Evolutionary conservation across 208 protist genomes (phyloP), one percentile per base, ranked within the genome.

Genomic region (Acanthamoeba lenticulata): DNA sequence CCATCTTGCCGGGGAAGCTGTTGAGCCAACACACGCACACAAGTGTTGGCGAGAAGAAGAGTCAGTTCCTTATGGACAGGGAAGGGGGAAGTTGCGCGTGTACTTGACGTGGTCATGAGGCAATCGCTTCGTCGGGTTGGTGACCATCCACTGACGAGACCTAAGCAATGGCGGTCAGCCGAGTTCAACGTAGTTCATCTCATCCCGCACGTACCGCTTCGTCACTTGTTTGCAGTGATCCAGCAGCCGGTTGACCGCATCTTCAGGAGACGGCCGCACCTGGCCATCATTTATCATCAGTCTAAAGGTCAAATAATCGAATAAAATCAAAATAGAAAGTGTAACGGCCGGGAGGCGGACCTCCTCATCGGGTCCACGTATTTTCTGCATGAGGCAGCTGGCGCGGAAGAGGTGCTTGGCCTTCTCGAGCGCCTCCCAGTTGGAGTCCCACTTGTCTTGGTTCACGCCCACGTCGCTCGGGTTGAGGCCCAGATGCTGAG

Each of bases 1-100:
- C 95, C 95, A 96, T 95, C 74, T 96, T 96, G 49, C 95, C 95
- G 27, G 95, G 95, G 65, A 86, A 96, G 19, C 92, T 91, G 83
- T 34, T 24, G 6, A 38, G 49, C 9, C 9, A 24, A 72, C 34
- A n/a, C 36, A n/a, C 17, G 21, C 13, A 44, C 0, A 40, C 21
- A 34, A 74, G 4, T 21, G 44, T 11, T n/a, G 36, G 36, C 29
- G 11, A 36, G 13, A 5, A 32, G 4, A 65, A 21, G 27, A 65
- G 5, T 67, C 24, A 67, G 5, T 29, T 52, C 9, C 45, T 52
- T 52, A 52, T 15, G 45, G 72, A 17, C 5, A n/a, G 40, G 42
- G 27, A 24, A 27, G 42, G 72, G 52, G 29, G 27, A 88, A 29
- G 34, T 36, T 52, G 29, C 11, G 55, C n/a, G 2, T 29, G 21